Base-by-base conservation (phyloP, 345 rosid species). In the Melaleuca quinquenervia region DNA sequence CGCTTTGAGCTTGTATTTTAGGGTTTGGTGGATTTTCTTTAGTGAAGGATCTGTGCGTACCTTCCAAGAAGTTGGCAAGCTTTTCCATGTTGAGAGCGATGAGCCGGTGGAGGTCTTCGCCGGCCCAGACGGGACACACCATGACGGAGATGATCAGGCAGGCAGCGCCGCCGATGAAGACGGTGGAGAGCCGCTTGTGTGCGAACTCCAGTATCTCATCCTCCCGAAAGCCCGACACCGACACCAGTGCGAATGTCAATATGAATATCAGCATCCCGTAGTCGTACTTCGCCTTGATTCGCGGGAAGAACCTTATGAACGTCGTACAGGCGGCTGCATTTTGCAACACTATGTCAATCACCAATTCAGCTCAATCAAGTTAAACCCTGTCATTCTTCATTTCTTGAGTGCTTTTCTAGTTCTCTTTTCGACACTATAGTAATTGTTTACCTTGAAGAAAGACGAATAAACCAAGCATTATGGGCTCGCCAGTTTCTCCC, bases 201-300 rank as follows among this genome's bases (percentile, higher is more conserved):
- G 96, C 94, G 51, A 92, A n/a, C 83, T 62, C 80, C 14, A 95
- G 50, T 48, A 95, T 88, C 86, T 96, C 89, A 5, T 92, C 92
- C 2, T 92, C 92, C 80, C 94, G 89, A 74, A 90, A 95, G 27
- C 97, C 95, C 18, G 96, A 95, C 7, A 95, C 91, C 16, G 97
- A 93, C 85, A 96, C 88, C 88, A 95, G 85, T 11, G 94, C 90
- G 89, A 95, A 95, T 16, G 98, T 96, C 86, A 95, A 87, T 55
- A 95, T 94, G 89, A 96, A 96, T 82, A 95, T 93, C 86, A 92
- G 52, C 53, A 95, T 83, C 78, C 98, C 95, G 82, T 96, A 96
- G 87, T 96, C 98, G 50, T 95, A 96, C 92, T 98, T 94, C 21
- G 95, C 94, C 91, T 94, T 96, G 84, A 96, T 87, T 45, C 85